These are phyloP conservation scores for Pouteria campechiana DNA, from an alignment of 179 eudicot genomes.

Conservation along the genomic window DNA sequence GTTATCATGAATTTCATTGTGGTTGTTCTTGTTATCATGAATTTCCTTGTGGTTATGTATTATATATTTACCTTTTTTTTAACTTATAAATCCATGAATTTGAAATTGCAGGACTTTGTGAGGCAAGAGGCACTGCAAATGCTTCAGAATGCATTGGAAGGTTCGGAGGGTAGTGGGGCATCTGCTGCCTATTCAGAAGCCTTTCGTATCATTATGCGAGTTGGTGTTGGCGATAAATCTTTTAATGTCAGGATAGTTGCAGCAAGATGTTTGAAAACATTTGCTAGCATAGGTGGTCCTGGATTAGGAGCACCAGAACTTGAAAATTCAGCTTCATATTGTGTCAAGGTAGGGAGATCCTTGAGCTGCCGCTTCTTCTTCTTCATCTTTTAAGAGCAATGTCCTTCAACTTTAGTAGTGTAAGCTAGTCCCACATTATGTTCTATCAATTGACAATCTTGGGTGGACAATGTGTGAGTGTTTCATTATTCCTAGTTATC, in stretches of 20 bases:
- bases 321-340: constrained; percentile 66
- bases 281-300: constrained; percentile 90
- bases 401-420: constrained; percentile 1
- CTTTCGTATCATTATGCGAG: constrained; percentile 59
- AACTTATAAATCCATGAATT: not conserved
- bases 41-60: too few species aligned
- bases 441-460: constrained; percentile 4
- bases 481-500: constrained; percentile 1
- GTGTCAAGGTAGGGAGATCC: constrained; percentile 58
- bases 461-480: not conserved
- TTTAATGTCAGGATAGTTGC: constrained; percentile 87
- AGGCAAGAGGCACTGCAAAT: constrained; percentile 82
- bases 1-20: too few species aligned
- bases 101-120: constrained; percentile 62
- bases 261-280: constrained; percentile 94
- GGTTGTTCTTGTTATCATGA: too few species aligned
- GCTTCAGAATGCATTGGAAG: constrained; percentile 97
- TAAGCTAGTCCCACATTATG: constrained; percentile 9
- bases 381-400: constrained; percentile 2
- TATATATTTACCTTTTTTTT: not conserved
- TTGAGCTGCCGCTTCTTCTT: constrained; percentile 1
- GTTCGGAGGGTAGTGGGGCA: constrained; percentile 74
- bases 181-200: constrained; percentile 75
- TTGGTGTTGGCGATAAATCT: constrained; percentile 80
- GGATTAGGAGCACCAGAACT: constrained; percentile 82